Percentiles rank a stretch among this genome's conserved stretches.
phyloP scores from a whole-genome alignment of 2,329 filamentous ascomycete genomes.

The Pseudogymnoascus verrucosus region DNA sequence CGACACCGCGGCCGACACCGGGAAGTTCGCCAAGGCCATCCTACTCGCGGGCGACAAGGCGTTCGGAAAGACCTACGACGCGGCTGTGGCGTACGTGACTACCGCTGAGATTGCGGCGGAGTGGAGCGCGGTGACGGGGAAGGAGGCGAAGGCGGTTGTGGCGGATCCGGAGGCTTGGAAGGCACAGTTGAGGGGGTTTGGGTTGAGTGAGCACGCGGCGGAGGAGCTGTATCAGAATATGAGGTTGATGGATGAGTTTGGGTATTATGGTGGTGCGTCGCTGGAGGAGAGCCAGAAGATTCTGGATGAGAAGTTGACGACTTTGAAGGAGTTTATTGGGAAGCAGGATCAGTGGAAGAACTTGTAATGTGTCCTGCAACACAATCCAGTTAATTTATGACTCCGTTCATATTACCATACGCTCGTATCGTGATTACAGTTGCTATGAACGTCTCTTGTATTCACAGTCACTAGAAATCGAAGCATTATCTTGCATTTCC shows the following conservation, averaged over 20 bases:
- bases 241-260: constrained; percentile 41
- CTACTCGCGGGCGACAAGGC: constrained; percentile 28
- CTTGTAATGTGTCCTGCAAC: background rate
- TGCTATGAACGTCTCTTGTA: no score
- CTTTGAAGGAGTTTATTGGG: constrained; percentile 34
- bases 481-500: no score
- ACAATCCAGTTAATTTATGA: no score
- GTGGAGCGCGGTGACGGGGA: constrained; percentile 35
- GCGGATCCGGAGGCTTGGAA: constrained; percentile 36
- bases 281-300: constrained; percentile 33
- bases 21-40: constrained; percentile 28
- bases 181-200: constrained; percentile 26
- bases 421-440: no score
- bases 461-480: no score
- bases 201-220: constrained; percentile 33
- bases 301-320: constrained; percentile 34
- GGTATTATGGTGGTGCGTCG: constrained; percentile 42
- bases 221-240: constrained; percentile 48
- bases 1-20: constrained; percentile 28
- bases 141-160: constrained; percentile 30
- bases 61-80: constrained; percentile 37
- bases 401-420: no score
- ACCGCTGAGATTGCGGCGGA: constrained; percentile 32
- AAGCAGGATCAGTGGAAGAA: constrained; percentile 12
- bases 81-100: constrained; percentile 36